phyloP scores from a whole-genome alignment of 2,329 filamentous ascomycete species.

The Penicillium aurantiogriseum region DNA sequence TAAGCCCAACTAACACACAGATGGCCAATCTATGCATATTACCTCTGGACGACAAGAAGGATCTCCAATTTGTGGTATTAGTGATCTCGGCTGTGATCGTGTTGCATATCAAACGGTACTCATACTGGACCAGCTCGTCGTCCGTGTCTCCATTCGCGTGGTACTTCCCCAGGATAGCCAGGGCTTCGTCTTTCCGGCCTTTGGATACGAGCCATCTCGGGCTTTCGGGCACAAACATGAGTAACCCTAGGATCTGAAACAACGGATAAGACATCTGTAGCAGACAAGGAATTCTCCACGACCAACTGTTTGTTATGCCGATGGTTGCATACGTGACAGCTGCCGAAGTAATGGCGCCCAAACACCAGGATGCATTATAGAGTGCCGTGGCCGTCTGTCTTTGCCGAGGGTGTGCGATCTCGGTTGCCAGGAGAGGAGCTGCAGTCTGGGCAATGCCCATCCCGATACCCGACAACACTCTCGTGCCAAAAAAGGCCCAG shows the following conservation, averaged over 20 bases:
- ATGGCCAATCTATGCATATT: slow-evolving; percentile 18
- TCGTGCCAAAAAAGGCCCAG: slow-evolving; percentile 28
- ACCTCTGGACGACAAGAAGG: slow-evolving; percentile 19
- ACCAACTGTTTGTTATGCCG: slow-evolving; percentile 19
- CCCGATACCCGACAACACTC: slow-evolving; percentile 36
- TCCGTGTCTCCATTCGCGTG: slow-evolving; percentile 53
- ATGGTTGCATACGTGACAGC: slow-evolving; percentile 15
- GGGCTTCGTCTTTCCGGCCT: slow-evolving; percentile 56
- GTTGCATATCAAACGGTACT: slow-evolving; percentile 22
- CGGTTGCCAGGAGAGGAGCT: slow-evolving; percentile 28
- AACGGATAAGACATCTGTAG: slow-evolving; percentile 48
- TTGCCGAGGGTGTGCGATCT: slow-evolving; percentile 31
- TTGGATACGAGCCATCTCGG: slow-evolving; percentile 63
- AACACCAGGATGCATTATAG: slow-evolving; percentile 26
- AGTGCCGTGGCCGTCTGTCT: slow-evolving; percentile 27
- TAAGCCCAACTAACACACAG: slow-evolving; percentile 20
- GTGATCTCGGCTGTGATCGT: slow-evolving; percentile 17
- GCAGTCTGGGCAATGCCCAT: slow-evolving; percentile 34
- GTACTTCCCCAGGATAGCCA: slow-evolving; percentile 56
- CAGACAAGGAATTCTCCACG: slow-evolving; percentile 60
- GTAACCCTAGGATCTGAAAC: slow-evolving; percentile 48
- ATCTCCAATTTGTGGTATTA: slow-evolving; percentile 13
- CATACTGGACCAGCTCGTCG: slow-evolving; percentile 22
- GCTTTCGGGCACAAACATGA: slow-evolving; percentile 60
- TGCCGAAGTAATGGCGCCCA: slow-evolving; percentile 17